phyloP scores from a whole-genome alignment of 305 asterid species.

The Fraxinus albicans region DNA sequence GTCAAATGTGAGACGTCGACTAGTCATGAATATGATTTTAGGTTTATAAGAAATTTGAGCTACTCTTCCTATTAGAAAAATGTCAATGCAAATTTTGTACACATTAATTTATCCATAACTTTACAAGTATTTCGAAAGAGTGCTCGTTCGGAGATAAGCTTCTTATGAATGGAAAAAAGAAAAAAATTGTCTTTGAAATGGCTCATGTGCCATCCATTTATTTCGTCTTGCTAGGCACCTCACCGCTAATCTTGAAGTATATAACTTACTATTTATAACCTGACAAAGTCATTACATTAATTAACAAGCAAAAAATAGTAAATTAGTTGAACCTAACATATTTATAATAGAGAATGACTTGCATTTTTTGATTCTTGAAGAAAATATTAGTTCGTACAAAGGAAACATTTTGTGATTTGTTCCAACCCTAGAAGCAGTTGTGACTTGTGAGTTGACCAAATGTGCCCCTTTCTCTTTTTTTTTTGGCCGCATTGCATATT shows the following conservation, averaged over 20 bases:
- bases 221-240: background rate
- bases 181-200: background rate
- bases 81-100: background rate
- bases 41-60: background rate
- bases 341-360: background rate
- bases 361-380: background rate
- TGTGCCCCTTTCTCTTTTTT: background rate
- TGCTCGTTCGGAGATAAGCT: background rate
- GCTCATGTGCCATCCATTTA: background rate
- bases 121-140: background rate
- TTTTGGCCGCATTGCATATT: background rate
- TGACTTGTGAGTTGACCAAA: background rate
- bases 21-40: background rate
- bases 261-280: background rate
- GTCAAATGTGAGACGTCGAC: background rate
- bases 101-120: background rate
- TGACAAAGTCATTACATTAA: constrained; percentile 15
- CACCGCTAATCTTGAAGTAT: background rate
- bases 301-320: background rate
- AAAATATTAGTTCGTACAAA: background rate
- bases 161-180: background rate
- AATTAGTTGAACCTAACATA: background rate
- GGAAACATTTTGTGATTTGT: background rate
- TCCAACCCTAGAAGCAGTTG: background rate
- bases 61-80: background rate